Base-by-base conservation (phyloP, 208 protist species). In the Lotmaria passim region DNA sequence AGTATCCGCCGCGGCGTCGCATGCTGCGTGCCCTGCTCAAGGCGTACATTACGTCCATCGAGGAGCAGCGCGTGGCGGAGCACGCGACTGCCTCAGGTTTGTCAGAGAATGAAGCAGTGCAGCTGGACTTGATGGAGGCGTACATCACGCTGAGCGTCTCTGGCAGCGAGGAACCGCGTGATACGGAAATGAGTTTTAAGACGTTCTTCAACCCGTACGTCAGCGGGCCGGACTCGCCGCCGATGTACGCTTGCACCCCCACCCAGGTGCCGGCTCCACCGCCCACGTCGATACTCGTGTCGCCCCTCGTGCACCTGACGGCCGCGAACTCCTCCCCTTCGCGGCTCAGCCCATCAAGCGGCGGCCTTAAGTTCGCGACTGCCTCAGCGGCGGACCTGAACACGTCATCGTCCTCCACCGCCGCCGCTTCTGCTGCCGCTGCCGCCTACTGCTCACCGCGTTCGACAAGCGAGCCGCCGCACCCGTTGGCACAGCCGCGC, bases 11-110 rank as follows among this genome's bases (percentile, higher is more conserved):
- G 19, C 84, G 85, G 23, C 46, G 28, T 12, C 55, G 70, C 44
- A 92, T 85, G 67, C 68, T 93, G 60, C 78, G 77, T 10, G 67
- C 80, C 17, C 66, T 95, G 24, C 44, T 93, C 34, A 93, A 90
- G 63, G 33, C 78, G 57, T 93, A 86, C 79, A 83, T 95, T 31
- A 79, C 63, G 12, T 59, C 77, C 19, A 78, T 93, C 17, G 87
- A 93, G 63, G 73, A 88, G 58, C 76, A 75, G 36, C 44, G 69
- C 15, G 58, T 64, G 0, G 50, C 51, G 8, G 65, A 73, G 31
- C 10, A 2, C 23, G 56, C 47, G n/a, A 10, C 31, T 24, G 26
- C 30, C n/a, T 51, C 53, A 0, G 31, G 4, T 23, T 47, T 47
- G 14, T 59, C 67, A 28, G 33, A 60, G 26, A 74, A 85, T 12